Percentiles rank a stretch among this genome's conserved stretches.
Conservation (phyloP, 148 eudicot species). For the Linanthus parryae region DNA sequence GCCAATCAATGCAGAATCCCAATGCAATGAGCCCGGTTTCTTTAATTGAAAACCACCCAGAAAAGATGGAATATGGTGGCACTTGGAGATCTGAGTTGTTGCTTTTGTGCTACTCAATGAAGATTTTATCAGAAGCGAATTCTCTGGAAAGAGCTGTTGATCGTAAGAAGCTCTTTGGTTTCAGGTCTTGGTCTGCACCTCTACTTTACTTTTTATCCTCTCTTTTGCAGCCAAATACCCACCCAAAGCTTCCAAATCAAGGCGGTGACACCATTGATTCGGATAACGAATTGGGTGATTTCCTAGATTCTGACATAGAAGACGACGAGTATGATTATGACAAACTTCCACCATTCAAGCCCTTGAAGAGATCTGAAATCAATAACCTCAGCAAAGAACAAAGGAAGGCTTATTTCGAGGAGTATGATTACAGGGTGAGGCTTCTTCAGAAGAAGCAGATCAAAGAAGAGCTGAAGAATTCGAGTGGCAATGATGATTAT, state of each 20-base stretch:
- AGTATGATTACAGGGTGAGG: constrained; percentile 27
- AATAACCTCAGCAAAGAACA: constrained; percentile 19
- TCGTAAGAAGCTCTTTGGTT: constrained; percentile 13
- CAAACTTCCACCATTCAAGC: constrained; percentile 17
- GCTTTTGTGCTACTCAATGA: constrained; percentile 38
- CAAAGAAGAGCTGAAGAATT: constrained; percentile 12
- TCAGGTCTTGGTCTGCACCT: constrained; percentile 8
- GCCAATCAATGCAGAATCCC: constrained; percentile 17
- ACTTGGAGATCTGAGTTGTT: constrained; percentile 29
- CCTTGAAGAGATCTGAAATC: constrained; percentile 15
- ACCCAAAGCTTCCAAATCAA: constrained; percentile 19
- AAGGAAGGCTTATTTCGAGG: constrained; percentile 17
- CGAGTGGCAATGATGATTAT: not conserved
- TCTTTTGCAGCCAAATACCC: constrained; percentile 14
- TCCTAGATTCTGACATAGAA: constrained; percentile 17
- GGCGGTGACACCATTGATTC: constrained; percentile 10
- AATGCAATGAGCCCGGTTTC: constrained; percentile 19
- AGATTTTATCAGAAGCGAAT: constrained; percentile 26
- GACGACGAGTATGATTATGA: constrained; percentile 21
- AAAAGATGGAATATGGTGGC: constrained; percentile 21
- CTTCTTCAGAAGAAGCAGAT: constrained; percentile 19
- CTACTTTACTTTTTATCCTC: constrained; percentile 22
- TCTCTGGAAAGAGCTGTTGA: constrained; percentile 9
- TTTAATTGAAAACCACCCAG: constrained; percentile 36
- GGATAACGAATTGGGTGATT: constrained; percentile 15